Base-by-base conservation (phyloP, 2,329 filamentous ascomycete species). In the Penicillium crustosum region DNA sequence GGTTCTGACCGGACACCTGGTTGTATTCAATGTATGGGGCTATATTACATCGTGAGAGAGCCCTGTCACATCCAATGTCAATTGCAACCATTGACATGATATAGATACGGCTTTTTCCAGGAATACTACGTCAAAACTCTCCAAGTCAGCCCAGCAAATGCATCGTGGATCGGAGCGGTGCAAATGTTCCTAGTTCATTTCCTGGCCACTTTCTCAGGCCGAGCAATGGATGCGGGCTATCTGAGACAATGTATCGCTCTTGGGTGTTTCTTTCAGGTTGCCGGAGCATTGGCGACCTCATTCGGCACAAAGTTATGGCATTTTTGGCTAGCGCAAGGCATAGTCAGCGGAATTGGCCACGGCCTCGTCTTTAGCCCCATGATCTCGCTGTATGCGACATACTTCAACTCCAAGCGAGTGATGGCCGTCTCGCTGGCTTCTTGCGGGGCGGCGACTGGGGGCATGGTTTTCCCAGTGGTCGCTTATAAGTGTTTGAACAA, bases 151-250 rank as follows among this genome's bases (percentile, higher is more conserved):
- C 69, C 75, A 2, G 75, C 74, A 1, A 66, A 71, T 29, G 75
- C 80, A 29, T 77, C 77, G 21, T 81, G 77, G 79, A 71, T 81
- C n/a, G 77, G 78, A n/a, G 69, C 69, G n/a, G 63, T 78, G 15
- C 77, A 80, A 61, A 69, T 79, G 36, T 80, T 79, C 61, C 67
- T 79, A n/a, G 65, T 79, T 66, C 27, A 74, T 48, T 53, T 75
- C 6, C 53, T 79, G 9, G 75, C 77, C 3, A 75, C 72, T 5
- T 74, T 79, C 43, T 75, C 76, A 5, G 77, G 77, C 1, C 69
- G 73, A 15, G 68, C 74, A 0, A 73, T 74, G 12, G 77, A 81
- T 52, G 73, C 74, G 12, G 77, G 78, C 6, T 75, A 75, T 53
- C 75, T 78, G 57, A 69, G 70, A 5, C 47, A 61, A 25, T 57